These are phyloP conservation scores for Massarina eburnea DNA, from an alignment of 2,329 filamentous ascomycete genomes.

Conservation along the genomic window DNA sequence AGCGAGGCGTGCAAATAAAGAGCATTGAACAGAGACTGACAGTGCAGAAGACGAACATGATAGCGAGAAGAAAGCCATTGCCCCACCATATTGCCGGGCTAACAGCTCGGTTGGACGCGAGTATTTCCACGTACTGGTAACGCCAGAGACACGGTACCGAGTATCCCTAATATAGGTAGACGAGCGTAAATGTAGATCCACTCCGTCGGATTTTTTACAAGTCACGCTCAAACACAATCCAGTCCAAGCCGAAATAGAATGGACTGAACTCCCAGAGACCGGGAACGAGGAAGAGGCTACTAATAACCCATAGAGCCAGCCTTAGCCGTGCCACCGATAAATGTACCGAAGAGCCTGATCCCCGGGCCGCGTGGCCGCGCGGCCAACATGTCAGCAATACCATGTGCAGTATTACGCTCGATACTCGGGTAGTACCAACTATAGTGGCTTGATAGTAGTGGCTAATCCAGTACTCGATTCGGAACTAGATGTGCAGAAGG, in stretches of 20 bases:
- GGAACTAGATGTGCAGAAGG: neutral
- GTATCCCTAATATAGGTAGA: neutral
- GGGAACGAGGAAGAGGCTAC: neutral
- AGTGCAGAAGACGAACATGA: neutral
- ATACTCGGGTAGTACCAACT: neutral
- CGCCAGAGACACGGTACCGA: neutral
- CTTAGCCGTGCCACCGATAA: neutral
- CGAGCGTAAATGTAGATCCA: neutral
- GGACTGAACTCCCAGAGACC: neutral
- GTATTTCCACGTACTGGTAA: slow-evolving; percentile 1
- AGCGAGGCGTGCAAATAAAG: slow-evolving; percentile 1
- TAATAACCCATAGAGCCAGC: neutral
- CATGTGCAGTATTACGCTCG: neutral
- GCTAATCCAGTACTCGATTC: neutral
- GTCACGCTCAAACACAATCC: neutral
- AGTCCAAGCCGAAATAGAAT: neutral
- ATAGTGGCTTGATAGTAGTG: neutral
- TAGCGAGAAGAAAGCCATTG: neutral
- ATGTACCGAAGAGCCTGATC: neutral
- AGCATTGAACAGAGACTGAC: neutral
- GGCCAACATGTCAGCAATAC: neutral
- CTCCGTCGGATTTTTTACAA: neutral
- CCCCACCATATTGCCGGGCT: neutral
- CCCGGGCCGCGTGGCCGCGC: too few species aligned
- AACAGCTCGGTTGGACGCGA: neutral